Base-by-base conservation (phyloP, 129 eudicot genomes). In the Lonicera japonica region DNA sequence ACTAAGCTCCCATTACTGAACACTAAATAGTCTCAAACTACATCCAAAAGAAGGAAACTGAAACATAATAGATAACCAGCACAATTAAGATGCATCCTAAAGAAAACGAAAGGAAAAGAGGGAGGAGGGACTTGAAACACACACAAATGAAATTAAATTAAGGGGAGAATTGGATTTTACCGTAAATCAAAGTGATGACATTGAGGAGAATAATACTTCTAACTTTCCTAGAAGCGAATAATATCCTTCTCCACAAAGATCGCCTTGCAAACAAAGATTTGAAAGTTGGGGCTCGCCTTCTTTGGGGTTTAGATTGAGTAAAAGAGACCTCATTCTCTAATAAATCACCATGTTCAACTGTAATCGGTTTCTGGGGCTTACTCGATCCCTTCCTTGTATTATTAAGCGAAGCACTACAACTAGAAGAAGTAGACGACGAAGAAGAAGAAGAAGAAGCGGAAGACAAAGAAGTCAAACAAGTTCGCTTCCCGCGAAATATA, bases 161-260 rank as follows among this genome's bases (percentile, higher is more conserved):
- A 43, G 14, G 10, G 50, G 13, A 43, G 50, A 19, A 10, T 22
- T 21, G 14, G 55, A 16, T 58, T n/a, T n/a, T 77, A 90, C 97
- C 97, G 60, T 90, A 86, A 60, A 90, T 66, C 59, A 90, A 45
- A 45, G 97, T 75, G 54, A 83, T 79, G 62, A 76, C 71, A 65
- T 90, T 90, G 19, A 90, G 90, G 77, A 90, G 79, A 79, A 90
- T 66, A 41, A 90, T 78, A 70, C 97, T 81, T 63, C 92, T 73
- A 22, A 86, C 84, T 83, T 83, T 90, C 84, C 22, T 73, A 23
- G 97, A 89, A 9, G 83, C 86, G 54, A 85, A 78, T 6, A 79
- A 58, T 36, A 80, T 71, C 66, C 86, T 73, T 15, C 82, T 68
- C 88, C 96, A 82, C 50, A 81, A 63, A 53, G 80, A 72, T 40